These are phyloP conservation scores for Lippia alba DNA, from an alignment of 305 asterid genomes.

Conservation along the genomic window DNA sequence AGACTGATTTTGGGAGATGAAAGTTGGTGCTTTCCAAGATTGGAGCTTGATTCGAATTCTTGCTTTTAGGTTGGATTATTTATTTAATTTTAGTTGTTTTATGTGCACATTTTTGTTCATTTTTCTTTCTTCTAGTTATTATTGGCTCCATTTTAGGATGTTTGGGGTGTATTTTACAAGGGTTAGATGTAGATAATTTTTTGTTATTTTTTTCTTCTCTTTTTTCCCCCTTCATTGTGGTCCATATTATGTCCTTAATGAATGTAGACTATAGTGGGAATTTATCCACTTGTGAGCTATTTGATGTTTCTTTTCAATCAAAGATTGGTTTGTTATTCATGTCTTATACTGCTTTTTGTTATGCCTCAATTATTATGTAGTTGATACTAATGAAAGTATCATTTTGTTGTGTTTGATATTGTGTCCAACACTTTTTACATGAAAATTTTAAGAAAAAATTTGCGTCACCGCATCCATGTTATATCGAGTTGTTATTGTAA, in stretches of 20 bases:
- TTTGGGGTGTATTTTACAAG: slow-evolving; percentile 37
- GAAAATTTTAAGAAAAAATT: too few species aligned
- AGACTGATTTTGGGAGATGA: too few species aligned
- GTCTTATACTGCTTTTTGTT: not conserved
- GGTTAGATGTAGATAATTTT: slow-evolving; percentile 48
- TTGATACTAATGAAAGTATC: too few species aligned
- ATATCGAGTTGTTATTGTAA: too few species aligned
- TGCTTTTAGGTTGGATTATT: slow-evolving; percentile 33
- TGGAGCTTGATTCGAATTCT: slow-evolving; percentile 24
- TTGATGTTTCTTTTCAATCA: slow-evolving; percentile 10
- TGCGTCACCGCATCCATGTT: too few species aligned
- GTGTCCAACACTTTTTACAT: too few species aligned
- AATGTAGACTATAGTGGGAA: slow-evolving; percentile 36
- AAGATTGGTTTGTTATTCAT: slow-evolving; percentile 21
- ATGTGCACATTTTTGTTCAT: not conserved
- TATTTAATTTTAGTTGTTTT: slow-evolving; percentile 19
- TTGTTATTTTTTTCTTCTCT: not conserved
- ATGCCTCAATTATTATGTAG: too few species aligned
- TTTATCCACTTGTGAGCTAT: slow-evolving; percentile 24
- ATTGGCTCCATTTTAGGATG: slow-evolving; percentile 27
- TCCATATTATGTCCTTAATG: slow-evolving; percentile 36
- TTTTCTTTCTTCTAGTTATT: slow-evolving; percentile 25
- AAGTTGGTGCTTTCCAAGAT: slow-evolving; percentile 3
- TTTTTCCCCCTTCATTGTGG: slow-evolving; percentile 13
- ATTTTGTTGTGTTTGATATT: too few species aligned